Conservation (phyloP, 805 yeast species). For the Saccharomycopsis fibuligera region DNA sequence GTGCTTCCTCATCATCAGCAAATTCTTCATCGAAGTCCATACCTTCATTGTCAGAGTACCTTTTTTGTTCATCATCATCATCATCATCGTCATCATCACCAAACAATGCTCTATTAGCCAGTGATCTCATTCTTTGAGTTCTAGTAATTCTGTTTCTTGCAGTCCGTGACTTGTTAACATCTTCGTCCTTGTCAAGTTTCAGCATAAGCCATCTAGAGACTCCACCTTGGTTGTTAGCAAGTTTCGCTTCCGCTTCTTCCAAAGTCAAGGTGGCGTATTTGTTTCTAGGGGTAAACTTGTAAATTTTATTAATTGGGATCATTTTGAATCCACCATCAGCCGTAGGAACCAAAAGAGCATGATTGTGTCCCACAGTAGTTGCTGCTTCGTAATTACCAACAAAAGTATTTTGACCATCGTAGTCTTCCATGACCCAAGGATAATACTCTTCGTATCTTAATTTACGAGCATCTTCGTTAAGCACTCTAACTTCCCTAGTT, state of each 20-base stretch:
- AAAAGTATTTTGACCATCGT: conserved; percentile 89
- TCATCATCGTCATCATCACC: conserved; percentile 31
- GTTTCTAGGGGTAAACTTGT: conserved; percentile 88
- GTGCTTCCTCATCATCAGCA: conserved; percentile 98
- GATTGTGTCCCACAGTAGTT: conserved; percentile 38
- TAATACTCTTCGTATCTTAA: conserved; percentile 92
- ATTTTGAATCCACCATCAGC: conserved; percentile 76
- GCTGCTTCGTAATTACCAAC: conserved; percentile 95
- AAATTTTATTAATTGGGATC: conserved; percentile 93
- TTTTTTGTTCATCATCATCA: conserved; percentile 36
- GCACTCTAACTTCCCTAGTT: conserved; percentile 74
- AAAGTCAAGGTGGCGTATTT: conserved; percentile 88
- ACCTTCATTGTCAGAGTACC: conserved; percentile 83
- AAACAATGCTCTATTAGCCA: conserved; percentile 32
- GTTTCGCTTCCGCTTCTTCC: conserved; percentile 93
- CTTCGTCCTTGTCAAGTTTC: conserved; percentile 55
- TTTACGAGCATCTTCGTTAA: conserved; percentile 77
- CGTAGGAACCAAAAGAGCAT: conserved; percentile 84
- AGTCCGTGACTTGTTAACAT: conserved; percentile 40
- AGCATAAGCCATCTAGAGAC: conserved; percentile 96
- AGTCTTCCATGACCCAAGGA: conserved; percentile 98
- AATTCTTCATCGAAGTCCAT: conserved; percentile 94
- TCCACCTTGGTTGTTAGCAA: conserved; percentile 65
- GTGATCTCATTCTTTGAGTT: conserved; percentile 38
- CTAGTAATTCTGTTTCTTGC: conserved; percentile 26